Percentiles rank a stretch among this genome's conserved stretches.
Conservation (phyloP, 768 basidiomycete genomes). For the Rhizopogon roseolus region DNA sequence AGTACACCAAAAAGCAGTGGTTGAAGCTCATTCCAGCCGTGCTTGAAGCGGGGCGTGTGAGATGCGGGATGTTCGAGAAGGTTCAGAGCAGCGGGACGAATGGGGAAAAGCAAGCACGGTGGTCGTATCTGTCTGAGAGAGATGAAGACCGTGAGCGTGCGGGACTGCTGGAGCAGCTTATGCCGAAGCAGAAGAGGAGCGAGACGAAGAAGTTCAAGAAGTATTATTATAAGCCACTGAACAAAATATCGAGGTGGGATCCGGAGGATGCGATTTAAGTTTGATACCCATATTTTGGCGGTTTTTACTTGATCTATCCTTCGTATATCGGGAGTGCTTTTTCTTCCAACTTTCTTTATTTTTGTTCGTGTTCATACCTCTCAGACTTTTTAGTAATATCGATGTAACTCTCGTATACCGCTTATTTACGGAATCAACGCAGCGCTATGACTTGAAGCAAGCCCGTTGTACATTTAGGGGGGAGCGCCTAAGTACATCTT, state of each 20-base stretch:
- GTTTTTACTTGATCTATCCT: background rate
- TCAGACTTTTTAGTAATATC: background rate
- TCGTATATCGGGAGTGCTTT: too few relatives aligned
- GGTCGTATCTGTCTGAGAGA: slow-evolving; percentile 74
- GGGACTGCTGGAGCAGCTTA: slow-evolving; percentile 58
- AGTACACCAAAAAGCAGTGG: slow-evolving; percentile 38
- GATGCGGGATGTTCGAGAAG: slow-evolving; percentile 65
- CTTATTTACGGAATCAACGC: too few relatives aligned
- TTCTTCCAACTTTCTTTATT: too few relatives aligned
- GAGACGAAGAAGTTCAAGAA: slow-evolving; percentile 84
- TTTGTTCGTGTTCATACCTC: background rate
- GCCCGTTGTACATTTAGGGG: too few relatives aligned
- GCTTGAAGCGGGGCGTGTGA: slow-evolving; percentile 38
- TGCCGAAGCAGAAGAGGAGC: slow-evolving; percentile 70
- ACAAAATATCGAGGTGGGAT: slow-evolving; percentile 71
- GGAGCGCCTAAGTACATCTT: too few relatives aligned
- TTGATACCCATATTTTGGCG: background rate
- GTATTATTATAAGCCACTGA: slow-evolving; percentile 76
- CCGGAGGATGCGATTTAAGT: slow-evolving; percentile 49
- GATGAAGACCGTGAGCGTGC: slow-evolving; percentile 73
- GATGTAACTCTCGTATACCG: background rate
- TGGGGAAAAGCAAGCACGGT: slow-evolving; percentile 53
- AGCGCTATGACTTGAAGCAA: too few relatives aligned
- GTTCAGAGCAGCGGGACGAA: slow-evolving; percentile 59
- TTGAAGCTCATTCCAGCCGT: slow-evolving; percentile 43